phyloP scores from a whole-genome alignment of 2,329 filamentous ascomycete species.

The Echinosphaeria canescens region DNA sequence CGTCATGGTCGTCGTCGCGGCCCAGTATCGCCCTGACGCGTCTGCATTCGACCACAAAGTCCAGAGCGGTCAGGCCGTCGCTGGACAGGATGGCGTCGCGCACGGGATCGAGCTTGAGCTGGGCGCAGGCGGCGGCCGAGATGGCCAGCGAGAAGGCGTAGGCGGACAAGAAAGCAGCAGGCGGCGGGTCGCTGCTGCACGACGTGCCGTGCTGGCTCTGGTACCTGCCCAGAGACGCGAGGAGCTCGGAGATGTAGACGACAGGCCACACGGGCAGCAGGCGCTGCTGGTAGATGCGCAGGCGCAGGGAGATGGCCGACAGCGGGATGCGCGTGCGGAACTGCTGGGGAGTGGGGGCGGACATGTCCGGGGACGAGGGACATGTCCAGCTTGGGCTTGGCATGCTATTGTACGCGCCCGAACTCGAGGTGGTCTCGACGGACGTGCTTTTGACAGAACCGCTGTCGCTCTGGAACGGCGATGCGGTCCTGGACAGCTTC shows the following conservation, averaged over 20 bases:
- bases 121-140: constrained; percentile 22
- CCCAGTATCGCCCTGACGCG: constrained; percentile 7
- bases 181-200: too few relatives aligned
- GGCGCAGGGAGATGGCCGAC: constrained; percentile 9
- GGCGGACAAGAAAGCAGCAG: constrained; percentile 13
- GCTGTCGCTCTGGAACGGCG: too few relatives aligned
- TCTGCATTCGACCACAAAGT: constrained; percentile 14
- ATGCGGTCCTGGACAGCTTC: too few relatives aligned
- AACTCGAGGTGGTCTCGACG: too few relatives aligned
- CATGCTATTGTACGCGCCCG: too few relatives aligned
- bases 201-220: constrained; percentile 11
- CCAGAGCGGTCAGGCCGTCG: constrained; percentile 10
- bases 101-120: constrained; percentile 18
- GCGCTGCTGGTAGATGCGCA: constrained; percentile 24
- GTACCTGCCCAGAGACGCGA: constrained; percentile 14
- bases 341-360: too few relatives aligned
- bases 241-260: constrained; percentile 19
- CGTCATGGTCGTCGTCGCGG: constrained; percentile 7
- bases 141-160: constrained; percentile 20
- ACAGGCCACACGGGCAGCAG: constrained; percentile 29
- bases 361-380: too few relatives aligned
- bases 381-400: too few relatives aligned
- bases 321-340: constrained; percentile 1
- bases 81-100: constrained; percentile 9
- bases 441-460: background rate